phyloP scores from a whole-genome alignment of 192 early-diverging fungal genomes.

The Mycoemilia scoparia region DNA sequence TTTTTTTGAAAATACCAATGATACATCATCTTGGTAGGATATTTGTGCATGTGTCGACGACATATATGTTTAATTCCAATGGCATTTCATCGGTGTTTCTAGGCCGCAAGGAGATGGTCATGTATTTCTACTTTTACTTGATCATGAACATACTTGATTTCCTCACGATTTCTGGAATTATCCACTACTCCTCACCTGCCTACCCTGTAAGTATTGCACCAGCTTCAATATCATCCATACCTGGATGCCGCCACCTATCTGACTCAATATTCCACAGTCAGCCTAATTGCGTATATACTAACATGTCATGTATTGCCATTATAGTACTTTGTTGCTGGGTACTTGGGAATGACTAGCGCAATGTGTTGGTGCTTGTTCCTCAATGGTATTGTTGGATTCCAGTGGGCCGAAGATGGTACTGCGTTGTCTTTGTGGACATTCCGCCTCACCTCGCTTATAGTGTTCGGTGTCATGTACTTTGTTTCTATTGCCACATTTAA shows the following conservation, averaged over 20 bases:
- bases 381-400: slow-evolving; percentile 92
- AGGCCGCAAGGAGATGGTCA: slow-evolving; percentile 93
- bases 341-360: slow-evolving; percentile 62
- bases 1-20: too few relatives aligned
- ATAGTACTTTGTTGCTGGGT: slow-evolving; percentile 69
- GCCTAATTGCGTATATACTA: slow-evolving; percentile 1
- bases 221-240: not conserved
- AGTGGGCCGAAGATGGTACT: slow-evolving; percentile 94
- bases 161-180: slow-evolving; percentile 78
- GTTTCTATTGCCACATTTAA: slow-evolving; percentile 72
- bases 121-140: slow-evolving; percentile 97
- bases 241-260: not conserved
- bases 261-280: not conserved
- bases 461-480: slow-evolving; percentile 61
- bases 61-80: too few relatives aligned
- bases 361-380: slow-evolving; percentile 85
- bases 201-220: slow-evolving; percentile 43
- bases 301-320: slow-evolving; percentile 4
- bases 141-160: slow-evolving; percentile 72
- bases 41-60: too few relatives aligned
- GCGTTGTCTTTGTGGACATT: slow-evolving; percentile 86
- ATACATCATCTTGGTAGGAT: too few relatives aligned
- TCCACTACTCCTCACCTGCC: slow-evolving; percentile 58
- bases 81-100: slow-evolving; percentile 1
- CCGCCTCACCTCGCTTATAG: slow-evolving; percentile 61